These are phyloP conservation scores for Athelia psychrophila DNA, from an alignment of 1,284 basidiomycete species.

Conservation along the genomic window DNA sequence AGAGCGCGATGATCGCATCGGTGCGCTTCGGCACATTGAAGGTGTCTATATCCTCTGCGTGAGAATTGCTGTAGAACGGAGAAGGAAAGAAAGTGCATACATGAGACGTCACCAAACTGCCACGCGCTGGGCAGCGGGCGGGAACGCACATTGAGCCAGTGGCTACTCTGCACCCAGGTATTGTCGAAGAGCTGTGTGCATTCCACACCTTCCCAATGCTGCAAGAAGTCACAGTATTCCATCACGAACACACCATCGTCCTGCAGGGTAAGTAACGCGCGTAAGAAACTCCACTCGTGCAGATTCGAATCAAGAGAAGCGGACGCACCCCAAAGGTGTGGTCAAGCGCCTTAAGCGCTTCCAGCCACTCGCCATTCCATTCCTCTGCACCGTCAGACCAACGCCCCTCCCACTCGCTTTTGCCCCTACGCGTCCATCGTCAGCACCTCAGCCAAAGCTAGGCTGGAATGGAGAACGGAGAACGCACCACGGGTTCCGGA, in stretches of 20 bases:
- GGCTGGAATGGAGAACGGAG: no score
- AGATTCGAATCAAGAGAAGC: background rate
- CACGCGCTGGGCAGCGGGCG: background rate
- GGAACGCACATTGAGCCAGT: background rate
- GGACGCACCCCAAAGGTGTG: background rate
- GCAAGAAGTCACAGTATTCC: background rate
- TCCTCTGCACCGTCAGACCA: background rate
- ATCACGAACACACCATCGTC: background rate
- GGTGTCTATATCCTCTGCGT: background rate
- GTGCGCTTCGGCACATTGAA: background rate
- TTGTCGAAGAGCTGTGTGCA: background rate
- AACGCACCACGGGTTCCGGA: background rate
- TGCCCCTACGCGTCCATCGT: background rate
- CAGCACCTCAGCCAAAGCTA: no score
- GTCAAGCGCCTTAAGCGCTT: background rate
- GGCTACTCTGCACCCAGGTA: background rate
- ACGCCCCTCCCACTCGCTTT: background rate
- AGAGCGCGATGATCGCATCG: background rate
- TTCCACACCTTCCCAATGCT: background rate
- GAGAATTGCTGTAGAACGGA: background rate
- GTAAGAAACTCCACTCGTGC: background rate
- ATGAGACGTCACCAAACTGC: background rate
- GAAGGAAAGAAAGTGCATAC: background rate
- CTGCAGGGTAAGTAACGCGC: background rate
- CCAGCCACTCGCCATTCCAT: background rate